Conservation (phyloP, 306 rosid species). For the Parietaria judaica region DNA sequence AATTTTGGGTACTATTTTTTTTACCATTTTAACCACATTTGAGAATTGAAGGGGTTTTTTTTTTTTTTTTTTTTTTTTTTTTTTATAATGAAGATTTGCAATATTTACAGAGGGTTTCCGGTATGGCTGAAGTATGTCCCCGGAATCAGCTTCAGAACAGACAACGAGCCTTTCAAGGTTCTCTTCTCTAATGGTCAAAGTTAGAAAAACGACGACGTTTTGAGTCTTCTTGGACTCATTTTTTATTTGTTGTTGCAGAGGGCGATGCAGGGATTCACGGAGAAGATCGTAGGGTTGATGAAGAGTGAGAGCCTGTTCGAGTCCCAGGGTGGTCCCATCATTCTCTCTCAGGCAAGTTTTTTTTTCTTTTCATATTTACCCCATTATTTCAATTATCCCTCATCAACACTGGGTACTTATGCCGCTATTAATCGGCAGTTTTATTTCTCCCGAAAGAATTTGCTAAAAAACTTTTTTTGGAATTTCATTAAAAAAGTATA, state of each 20-base stretch:
- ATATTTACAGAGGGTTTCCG: constrained; percentile 76
- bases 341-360: constrained; percentile 78
- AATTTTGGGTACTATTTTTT: constrained; percentile 71
- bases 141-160: constrained; percentile 95
- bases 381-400: too few species aligned
- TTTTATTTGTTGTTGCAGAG: constrained; percentile 36
- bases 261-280: constrained; percentile 95
- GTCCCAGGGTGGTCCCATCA: constrained; percentile 98
- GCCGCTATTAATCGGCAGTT: too few species aligned
- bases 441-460: too few species aligned
- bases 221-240: too few species aligned
- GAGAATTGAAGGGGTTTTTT: neutral
- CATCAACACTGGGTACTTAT: too few species aligned
- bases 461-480: too few species aligned
- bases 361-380: too few species aligned
- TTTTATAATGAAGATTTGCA: neutral
- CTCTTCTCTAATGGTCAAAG: constrained; percentile 6
- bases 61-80: neutral
- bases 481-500: too few species aligned
- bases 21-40: neutral
- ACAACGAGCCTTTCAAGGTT: constrained; percentile 98
- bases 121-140: constrained; percentile 99
- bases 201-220: too few species aligned
- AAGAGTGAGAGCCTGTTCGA: constrained; percentile 77
- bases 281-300: constrained; percentile 94